Conservation (phyloP, 2,329 filamentous ascomycete species). For the Mycocentrospora acerina region DNA sequence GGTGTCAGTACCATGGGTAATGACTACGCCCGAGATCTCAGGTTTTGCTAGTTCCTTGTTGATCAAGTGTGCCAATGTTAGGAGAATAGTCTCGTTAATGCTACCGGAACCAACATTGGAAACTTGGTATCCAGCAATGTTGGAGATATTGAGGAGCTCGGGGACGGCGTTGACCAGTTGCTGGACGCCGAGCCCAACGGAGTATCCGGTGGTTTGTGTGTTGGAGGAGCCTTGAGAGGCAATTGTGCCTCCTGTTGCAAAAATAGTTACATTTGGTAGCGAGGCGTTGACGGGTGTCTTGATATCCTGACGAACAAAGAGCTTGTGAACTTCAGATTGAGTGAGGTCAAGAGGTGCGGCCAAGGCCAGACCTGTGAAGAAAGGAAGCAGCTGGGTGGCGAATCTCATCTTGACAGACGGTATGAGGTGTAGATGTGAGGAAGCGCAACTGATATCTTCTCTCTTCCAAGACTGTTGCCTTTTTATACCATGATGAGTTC, state of each 20-base stretch:
- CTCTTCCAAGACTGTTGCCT: too few relatives aligned
- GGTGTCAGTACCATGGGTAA: constrained; percentile 68
- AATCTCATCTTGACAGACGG: constrained; percentile 21
- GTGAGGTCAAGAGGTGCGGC: constrained; percentile 24
- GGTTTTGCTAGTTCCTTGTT: constrained; percentile 51
- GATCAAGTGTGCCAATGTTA: constrained; percentile 53
- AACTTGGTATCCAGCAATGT: constrained; percentile 53
- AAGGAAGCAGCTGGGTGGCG: constrained; percentile 16
- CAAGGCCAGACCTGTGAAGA: constrained; percentile 20
- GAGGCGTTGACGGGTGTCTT: constrained; percentile 45
- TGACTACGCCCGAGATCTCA: constrained; percentile 52
- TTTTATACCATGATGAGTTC: too few relatives aligned
- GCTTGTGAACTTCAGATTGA: constrained; percentile 15
- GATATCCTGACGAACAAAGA: constrained; percentile 34
- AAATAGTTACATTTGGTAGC: constrained; percentile 59
- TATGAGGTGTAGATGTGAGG: too few relatives aligned
- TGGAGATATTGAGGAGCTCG: constrained; percentile 56
- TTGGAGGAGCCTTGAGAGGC: constrained; percentile 54
- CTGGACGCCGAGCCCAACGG: constrained; percentile 53
- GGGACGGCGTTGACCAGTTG: constrained; percentile 58
- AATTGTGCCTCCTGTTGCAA: constrained; percentile 61
- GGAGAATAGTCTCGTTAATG: constrained; percentile 52
- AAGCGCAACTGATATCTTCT: too few relatives aligned
- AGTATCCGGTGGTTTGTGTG: constrained; percentile 58
- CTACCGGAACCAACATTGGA: constrained; percentile 38